Evolutionary conservation across 106 monocot species (phyloP).

Genomic region (Dendrobium officinale): DNA sequence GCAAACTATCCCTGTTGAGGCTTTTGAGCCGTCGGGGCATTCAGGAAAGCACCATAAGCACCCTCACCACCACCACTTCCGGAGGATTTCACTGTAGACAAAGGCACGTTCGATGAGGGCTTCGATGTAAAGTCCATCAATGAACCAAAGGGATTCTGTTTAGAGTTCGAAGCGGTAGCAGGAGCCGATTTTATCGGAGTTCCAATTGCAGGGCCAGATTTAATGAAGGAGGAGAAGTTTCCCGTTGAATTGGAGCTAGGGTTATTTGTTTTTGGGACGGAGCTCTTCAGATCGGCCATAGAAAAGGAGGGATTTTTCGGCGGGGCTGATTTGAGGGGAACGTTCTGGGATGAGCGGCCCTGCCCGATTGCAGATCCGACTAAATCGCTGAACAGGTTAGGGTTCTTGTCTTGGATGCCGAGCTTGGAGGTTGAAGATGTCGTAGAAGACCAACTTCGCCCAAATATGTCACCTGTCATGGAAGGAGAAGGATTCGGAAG

Average conservation of each 20-base stretch:
- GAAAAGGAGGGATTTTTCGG: constrained; percentile 20
- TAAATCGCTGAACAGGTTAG: constrained; percentile 83
- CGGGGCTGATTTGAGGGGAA: constrained; percentile 52
- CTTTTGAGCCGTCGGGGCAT: constrained; percentile 12
- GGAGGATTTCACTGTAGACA: constrained; percentile 9
- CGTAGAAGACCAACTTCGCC: constrained; percentile 63
- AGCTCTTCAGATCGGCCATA: constrained; percentile 38
- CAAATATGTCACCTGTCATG: constrained; percentile 93
- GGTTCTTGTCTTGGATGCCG: constrained; percentile 53
- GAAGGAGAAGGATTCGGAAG: constrained; percentile 31
- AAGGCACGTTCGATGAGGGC: constrained; percentile 20
- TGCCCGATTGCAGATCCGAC: constrained; percentile 75
- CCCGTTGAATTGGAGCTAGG: background rate
- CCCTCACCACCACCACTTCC: constrained; percentile 10
- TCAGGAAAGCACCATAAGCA: constrained; percentile 44
- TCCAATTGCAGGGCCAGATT: constrained; percentile 15
- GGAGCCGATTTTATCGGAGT: constrained; percentile 38
- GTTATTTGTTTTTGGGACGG: constrained; percentile 46
- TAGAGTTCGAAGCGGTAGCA: constrained; percentile 20
- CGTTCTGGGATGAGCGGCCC: constrained; percentile 21
- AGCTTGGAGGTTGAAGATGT: constrained; percentile 26
- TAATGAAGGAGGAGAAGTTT: constrained; percentile 8
- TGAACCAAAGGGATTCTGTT: constrained; percentile 77
- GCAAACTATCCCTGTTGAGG: constrained; percentile 64
- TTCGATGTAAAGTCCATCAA: constrained; percentile 51